phyloP scores from a whole-genome alignment of 257 asterid genomes.

The Linderniella brevidens region DNA sequence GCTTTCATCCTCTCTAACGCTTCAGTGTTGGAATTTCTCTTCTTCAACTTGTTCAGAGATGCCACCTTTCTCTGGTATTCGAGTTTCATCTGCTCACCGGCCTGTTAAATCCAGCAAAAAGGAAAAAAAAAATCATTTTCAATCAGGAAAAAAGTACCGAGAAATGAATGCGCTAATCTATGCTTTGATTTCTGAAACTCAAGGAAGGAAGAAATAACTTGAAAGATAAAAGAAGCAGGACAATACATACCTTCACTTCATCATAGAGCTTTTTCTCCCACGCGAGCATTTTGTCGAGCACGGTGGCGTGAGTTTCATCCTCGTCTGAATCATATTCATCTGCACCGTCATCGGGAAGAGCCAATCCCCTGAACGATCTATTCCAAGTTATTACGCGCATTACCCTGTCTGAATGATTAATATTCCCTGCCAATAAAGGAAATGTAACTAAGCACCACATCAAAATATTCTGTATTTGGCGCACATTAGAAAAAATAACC shows the following conservation, averaged over 20 bases:
- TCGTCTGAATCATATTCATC: conserved; percentile 87
- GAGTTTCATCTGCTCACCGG: conserved; percentile 90
- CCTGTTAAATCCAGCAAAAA: conserved; percentile 21
- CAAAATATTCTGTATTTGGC: no score
- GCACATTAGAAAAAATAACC: no score
- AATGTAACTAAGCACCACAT: not conserved
- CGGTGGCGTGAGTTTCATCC: conserved; percentile 91
- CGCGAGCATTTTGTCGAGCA: conserved; percentile 97
- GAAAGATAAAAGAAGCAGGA: no score
- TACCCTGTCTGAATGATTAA: conserved; percentile 86
- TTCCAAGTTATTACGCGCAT: conserved; percentile 99
- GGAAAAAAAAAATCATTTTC: no score
- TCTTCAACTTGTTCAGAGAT: conserved; percentile 71
- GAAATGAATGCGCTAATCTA: not conserved
- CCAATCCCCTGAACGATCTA: conserved; percentile 64
- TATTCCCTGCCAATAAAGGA: conserved; percentile 42
- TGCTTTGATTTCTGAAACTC: not conserved
- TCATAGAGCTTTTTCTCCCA: conserved; percentile 99
- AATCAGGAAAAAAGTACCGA: no score
- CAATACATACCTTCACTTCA: conserved; percentile 95
- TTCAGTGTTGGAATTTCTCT: conserved; percentile 57
- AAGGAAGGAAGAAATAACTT: conserved; percentile 4
- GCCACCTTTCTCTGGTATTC: conserved; percentile 76
- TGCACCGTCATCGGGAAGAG: conserved; percentile 28
- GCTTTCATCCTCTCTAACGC: conserved; percentile 87